phyloP scores from a whole-genome alignment of 257 asterid species.

The Plantago ovata region DNA sequence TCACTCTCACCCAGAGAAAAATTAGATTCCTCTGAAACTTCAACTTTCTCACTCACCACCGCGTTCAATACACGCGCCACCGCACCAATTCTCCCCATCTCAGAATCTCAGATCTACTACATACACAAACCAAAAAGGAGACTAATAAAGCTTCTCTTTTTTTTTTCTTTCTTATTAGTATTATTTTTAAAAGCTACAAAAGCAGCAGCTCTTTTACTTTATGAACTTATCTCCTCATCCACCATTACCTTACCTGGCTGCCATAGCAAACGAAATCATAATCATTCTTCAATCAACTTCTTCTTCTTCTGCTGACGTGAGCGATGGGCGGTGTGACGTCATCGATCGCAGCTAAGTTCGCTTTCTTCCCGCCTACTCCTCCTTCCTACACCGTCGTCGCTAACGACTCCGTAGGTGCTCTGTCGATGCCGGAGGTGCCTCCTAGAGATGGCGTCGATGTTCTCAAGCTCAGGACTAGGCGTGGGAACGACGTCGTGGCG shows the following conservation, averaged over 20 bases:
- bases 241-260: constrained; percentile 25
- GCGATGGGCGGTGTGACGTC: constrained; percentile 96
- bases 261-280: constrained; percentile 21
- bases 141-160: constrained; percentile 25
- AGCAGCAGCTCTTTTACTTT: constrained; percentile 29
- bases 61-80: constrained; percentile 1
- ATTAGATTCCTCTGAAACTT: background rate
- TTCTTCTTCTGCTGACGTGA: constrained; percentile 17
- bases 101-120: background rate
- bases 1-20: background rate
- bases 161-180: no score
- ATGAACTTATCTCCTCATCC: no score
- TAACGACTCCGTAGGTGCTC: constrained; percentile 53
- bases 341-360: constrained; percentile 97
- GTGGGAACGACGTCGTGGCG: constrained; percentile 88
- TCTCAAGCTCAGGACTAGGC: constrained; percentile 75
- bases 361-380: constrained; percentile 92
- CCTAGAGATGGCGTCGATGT: constrained; percentile 75
- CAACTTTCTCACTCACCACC: background rate
- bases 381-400: constrained; percentile 88
- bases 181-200: no score
- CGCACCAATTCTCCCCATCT: background rate
- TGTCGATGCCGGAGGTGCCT: constrained; percentile 76
- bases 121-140: constrained; percentile 20
- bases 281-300: background rate